These are phyloP conservation scores for Dendrobium nobile DNA, from an alignment of 106 monocot genomes.

Conservation along the genomic window DNA sequence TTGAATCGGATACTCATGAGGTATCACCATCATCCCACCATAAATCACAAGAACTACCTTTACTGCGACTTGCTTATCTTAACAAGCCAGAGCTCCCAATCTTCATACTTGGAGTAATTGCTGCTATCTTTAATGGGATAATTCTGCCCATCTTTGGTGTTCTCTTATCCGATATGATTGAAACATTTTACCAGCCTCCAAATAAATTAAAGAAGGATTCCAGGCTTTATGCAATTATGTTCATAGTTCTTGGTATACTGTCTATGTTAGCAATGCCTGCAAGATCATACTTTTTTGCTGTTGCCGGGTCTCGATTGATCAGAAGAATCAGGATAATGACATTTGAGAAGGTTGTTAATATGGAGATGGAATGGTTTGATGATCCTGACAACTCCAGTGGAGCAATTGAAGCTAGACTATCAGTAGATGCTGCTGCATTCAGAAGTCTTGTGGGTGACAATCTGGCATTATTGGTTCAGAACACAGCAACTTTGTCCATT, in stretches of 20 bases:
- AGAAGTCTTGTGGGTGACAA: conserved; percentile 23
- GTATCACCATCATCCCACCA: not conserved
- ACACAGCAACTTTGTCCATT: conserved; percentile 6
- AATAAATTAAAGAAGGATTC: conserved; percentile 14
- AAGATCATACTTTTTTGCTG: conserved; percentile 21
- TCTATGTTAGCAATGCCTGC: conserved; percentile 9
- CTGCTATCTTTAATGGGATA: conserved; percentile 11
- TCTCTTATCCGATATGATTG: conserved; percentile 12
- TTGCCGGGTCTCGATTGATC: conserved; percentile 17
- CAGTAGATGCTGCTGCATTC: conserved; percentile 17
- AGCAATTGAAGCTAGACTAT: conserved; percentile 18
- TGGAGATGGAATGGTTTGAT: conserved; percentile 28
- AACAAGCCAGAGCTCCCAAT: conserved; percentile 24
- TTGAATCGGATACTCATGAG: not conserved
- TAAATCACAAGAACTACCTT: not conserved
- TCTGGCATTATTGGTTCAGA: conserved; percentile 20
- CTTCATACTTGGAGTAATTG: conserved; percentile 11
- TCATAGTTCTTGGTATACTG: conserved; percentile 8
- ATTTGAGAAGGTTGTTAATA: conserved; percentile 22
- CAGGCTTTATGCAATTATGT: conserved; percentile 12
- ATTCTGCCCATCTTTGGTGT: conserved; percentile 17
- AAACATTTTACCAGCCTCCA: conserved; percentile 16
- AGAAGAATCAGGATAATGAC: conserved; percentile 17
- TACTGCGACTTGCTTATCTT: conserved; percentile 12
- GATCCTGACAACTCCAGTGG: conserved; percentile 15